These are phyloP conservation scores for Neotropicomus parvogracilis DNA, from an alignment of 1,284 basidiomycete species.

Conservation along the genomic window DNA sequence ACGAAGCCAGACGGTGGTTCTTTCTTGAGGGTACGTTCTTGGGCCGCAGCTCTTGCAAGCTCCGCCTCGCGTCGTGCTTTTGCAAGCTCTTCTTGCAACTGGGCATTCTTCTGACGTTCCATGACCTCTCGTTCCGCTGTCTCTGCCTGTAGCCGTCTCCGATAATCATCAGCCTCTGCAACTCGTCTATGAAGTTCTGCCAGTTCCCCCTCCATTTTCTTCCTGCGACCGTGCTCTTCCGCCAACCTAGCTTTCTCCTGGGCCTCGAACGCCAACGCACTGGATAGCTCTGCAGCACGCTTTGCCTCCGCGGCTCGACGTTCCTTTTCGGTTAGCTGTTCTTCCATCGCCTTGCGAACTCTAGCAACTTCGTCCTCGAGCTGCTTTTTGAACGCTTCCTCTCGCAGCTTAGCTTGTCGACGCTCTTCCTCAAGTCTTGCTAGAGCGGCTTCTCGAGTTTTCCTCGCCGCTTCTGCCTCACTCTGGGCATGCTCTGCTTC, in stretches of 20 bases:
- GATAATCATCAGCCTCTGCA: conserved; percentile 29
- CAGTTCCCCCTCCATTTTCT: conserved; percentile 26
- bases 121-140: conserved; percentile 26
- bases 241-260: conserved; percentile 31
- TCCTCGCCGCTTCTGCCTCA: conserved; percentile 22
- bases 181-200: conserved; percentile 27
- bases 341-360: conserved; percentile 25
- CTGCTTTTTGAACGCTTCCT: conserved; percentile 22
- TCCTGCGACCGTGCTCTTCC: conserved; percentile 33
- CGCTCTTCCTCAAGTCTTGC: conserved; percentile 31
- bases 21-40: conserved; percentile 27
- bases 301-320: conserved; percentile 24
- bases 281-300: conserved; percentile 29
- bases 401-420: conserved; percentile 24
- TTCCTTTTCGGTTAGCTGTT: conserved; percentile 25
- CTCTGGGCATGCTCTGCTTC: conserved; percentile 19
- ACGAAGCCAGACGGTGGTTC: conserved; percentile 29
- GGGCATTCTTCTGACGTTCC: conserved; percentile 29
- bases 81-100: conserved; percentile 34
- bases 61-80: conserved; percentile 31
- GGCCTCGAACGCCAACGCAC: conserved; percentile 24
- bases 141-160: conserved; percentile 30
- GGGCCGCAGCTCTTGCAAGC: conserved; percentile 18
- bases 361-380: conserved; percentile 29
- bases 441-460: conserved; percentile 17